Conservation (phyloP, 164 flowering plant genomes). For the Vitis riparia region DNA sequence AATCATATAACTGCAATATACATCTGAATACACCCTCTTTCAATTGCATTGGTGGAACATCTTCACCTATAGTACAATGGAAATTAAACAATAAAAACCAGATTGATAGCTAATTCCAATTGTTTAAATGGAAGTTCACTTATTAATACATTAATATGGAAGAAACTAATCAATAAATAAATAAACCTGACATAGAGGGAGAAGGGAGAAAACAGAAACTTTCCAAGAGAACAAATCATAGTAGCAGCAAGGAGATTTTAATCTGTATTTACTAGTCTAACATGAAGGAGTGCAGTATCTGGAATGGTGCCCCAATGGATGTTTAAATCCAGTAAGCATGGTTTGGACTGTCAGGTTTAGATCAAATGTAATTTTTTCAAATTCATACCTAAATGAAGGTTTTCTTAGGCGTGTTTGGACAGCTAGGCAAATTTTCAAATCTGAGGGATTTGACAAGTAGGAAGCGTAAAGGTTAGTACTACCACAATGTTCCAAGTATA, state of each 20-base stretch:
- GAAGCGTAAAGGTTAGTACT: no score
- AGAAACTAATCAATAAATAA: background rate
- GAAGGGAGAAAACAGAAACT: background rate
- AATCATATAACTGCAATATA: conserved; percentile 92
- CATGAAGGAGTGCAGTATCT: no score
- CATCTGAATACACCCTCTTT: conserved; percentile 98
- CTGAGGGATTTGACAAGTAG: no score
- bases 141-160: no score
- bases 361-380: no score
- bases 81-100: background rate
- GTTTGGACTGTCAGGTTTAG: no score
- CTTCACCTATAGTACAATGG: conserved; percentile 64
- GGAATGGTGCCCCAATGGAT: no score
- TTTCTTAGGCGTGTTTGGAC: no score
- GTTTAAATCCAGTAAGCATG: no score
- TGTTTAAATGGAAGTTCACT: background rate
- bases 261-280: background rate
- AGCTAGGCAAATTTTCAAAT: no score
- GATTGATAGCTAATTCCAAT: background rate
- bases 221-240: background rate
- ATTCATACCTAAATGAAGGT: no score
- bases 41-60: conserved; percentile 95
- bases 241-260: background rate
- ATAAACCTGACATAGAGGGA: background rate
- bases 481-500: no score